Conservation (phyloP, 345 rosid genomes). For the Aquilaria malaccensis region DNA sequence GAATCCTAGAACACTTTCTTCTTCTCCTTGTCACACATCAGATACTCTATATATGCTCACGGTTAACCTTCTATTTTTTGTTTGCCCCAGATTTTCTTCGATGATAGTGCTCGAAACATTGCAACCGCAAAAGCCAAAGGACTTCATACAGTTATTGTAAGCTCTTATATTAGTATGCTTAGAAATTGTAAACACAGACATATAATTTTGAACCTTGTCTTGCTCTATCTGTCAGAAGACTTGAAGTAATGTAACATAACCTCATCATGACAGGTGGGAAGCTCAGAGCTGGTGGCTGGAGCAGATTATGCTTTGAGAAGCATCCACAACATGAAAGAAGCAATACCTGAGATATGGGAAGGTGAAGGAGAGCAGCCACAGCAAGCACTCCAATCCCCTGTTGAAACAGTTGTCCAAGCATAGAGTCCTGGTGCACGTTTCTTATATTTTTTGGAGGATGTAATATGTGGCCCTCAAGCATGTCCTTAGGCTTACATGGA, state of each 20-base stretch:
- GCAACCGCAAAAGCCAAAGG: slow-evolving; percentile 64
- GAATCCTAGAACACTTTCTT: background rate
- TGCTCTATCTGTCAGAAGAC: background rate
- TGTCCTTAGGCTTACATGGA: too few relatives aligned
- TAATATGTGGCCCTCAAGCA: too few relatives aligned
- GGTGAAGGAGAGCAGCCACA: slow-evolving; percentile 40
- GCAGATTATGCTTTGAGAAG: slow-evolving; percentile 65
- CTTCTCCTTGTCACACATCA: background rate
- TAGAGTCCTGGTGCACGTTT: slow-evolving; percentile 13
- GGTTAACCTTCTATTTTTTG: background rate
- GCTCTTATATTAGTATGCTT: slow-evolving; percentile 5
- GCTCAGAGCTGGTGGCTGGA: slow-evolving; percentile 48
- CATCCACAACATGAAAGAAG: slow-evolving; percentile 71
- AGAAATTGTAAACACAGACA: too few relatives aligned
- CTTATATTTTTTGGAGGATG: too few relatives aligned
- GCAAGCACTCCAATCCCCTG: slow-evolving; percentile 39
- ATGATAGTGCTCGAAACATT: slow-evolving; percentile 75
- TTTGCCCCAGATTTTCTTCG: slow-evolving; percentile 55
- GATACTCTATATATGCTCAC: background rate
- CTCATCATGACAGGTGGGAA: slow-evolving; percentile 45
- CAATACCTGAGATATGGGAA: slow-evolving; percentile 72
- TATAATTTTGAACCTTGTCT: too few relatives aligned
- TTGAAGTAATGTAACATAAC: background rate
- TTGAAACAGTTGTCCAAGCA: slow-evolving; percentile 54
- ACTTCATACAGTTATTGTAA: slow-evolving; percentile 59